phyloP scores from a whole-genome alignment of 768 basidiomycete species.

The Infundibulicybe gibba region DNA sequence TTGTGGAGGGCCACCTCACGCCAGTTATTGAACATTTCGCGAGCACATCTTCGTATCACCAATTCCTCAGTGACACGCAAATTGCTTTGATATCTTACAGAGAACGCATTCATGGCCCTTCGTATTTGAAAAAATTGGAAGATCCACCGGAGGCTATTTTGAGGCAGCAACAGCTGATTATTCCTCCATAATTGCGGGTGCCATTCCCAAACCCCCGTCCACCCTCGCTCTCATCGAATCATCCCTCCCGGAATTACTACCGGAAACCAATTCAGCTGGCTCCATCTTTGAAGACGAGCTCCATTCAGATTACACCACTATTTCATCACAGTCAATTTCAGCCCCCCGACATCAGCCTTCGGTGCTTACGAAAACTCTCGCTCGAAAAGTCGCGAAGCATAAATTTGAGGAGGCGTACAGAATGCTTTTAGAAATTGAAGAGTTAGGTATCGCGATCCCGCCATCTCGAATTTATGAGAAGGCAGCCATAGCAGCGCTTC shows the following conservation, averaged over 20 bases:
- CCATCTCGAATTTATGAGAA: conserved; percentile 20
- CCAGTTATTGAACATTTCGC: conserved; percentile 16
- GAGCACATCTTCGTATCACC: conserved; percentile 4
- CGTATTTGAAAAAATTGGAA: conserved; percentile 2
- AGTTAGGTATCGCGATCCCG: conserved; percentile 24
- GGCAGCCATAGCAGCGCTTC: conserved; percentile 21
- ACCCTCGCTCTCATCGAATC: conserved; percentile 22
- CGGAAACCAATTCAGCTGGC: conserved; percentile 11
- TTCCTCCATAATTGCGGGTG: conserved; percentile 5
- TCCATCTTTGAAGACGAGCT: conserved; percentile 31
- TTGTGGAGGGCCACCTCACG: conserved; percentile 18
- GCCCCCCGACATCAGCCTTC: conserved; percentile 1
- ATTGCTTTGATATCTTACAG: neutral
- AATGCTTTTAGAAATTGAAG: conserved; percentile 26
- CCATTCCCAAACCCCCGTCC: conserved; percentile 12
- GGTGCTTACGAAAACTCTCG: conserved; percentile 13
- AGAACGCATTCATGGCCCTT: neutral
- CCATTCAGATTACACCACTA: conserved; percentile 14
- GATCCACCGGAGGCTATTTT: conserved; percentile 16
- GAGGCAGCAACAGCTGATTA: conserved; percentile 30
- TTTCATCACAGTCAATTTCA: neutral
- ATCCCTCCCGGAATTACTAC: conserved; percentile 23
- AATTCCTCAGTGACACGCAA: conserved; percentile 7
- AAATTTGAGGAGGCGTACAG: conserved; percentile 24
- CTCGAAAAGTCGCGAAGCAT: conserved; percentile 13